Evolutionary conservation across 2,329 filamentous ascomycete species (phyloP), one percentile per base, ranked within the genome.

Genomic region (Phoma sp.): DNA sequence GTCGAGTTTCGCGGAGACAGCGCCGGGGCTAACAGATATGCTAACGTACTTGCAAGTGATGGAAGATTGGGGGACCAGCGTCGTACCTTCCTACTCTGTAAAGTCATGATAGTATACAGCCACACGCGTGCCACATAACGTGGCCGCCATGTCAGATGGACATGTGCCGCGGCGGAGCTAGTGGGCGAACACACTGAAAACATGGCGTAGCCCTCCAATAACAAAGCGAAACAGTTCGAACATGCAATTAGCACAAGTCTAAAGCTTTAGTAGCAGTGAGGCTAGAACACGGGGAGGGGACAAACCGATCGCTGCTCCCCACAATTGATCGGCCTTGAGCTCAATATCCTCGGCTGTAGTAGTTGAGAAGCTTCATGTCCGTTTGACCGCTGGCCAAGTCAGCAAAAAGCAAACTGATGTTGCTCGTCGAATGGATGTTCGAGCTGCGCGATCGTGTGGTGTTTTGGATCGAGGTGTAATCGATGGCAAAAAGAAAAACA

Each of bases 31-130:
- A 17, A n/a, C 19, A 9, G n/a, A 36, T 9, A 6, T 36, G n/a
- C 33, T 12, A 36, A 36, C 5, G 9, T 12, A n/a, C 33, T 12
- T 17, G 33, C 33, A 17, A 3, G n/a, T 36, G n/a, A 10, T 36
- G 19, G 8, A 12, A 12, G 19, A 8, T 12, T 36, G 33, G 5
- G 9, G 19, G 10, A 19, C 7, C n/a, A 5, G n/a, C 19, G n/a
- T 6, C 7, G 19, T 36, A 21, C 6, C 9, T 29, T 10, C 15
- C 19, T 43, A 32, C 15, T n/a, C 5, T 24, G 33, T 37, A 24
- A 53, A 38, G 29, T 31, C 38, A 53, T 33, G 25, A 33, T 36
- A 43, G 38, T 19, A 33, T 31, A 24, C 32, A 43, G 39, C 47
- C 40, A 17, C 17, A 17, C 17, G 17, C 17, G 17, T 17, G 17